Percentiles rank a stretch among this genome's conserved stretches.
phyloP scores from a whole-genome alignment of 108 stramenopile species.

The Skeletonema tropicum region DNA sequence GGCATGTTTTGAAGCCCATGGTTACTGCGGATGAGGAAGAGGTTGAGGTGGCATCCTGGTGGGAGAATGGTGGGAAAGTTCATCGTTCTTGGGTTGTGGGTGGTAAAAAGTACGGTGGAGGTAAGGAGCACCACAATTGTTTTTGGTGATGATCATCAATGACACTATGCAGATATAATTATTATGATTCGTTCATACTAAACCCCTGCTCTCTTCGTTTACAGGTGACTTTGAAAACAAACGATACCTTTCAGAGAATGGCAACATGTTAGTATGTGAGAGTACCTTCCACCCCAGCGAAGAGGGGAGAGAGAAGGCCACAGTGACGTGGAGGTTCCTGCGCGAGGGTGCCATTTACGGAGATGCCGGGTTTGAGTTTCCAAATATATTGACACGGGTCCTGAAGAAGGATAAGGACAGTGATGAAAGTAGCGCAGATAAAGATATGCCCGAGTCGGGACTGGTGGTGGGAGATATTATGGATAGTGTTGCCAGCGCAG shows the following conservation, averaged over 20 bases:
- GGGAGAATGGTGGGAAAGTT: conserved; percentile 72
- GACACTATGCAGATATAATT: neutral
- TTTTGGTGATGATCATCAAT: neutral
- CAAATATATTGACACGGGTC: conserved; percentile 38
- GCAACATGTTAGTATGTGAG: conserved; percentile 70
- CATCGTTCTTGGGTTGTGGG: conserved; percentile 81
- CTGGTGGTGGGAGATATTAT: conserved; percentile 23
- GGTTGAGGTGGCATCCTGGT: conserved; percentile 79
- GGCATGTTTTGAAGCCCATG: conserved; percentile 47
- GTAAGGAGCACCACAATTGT: conserved; percentile 1
- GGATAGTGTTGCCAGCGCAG: conserved; percentile 18
- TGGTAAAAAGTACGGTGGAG: conserved; percentile 74
- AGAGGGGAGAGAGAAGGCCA: conserved; percentile 43
- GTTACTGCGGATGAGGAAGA: conserved; percentile 73
- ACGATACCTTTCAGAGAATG: conserved; percentile 60
- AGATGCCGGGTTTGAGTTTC: conserved; percentile 37
- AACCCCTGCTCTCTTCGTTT: neutral
- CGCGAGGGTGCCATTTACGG: conserved; percentile 51
- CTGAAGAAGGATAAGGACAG: conserved; percentile 16
- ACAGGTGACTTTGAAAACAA: conserved; percentile 67
- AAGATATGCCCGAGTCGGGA: neutral
- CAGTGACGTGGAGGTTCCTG: conserved; percentile 48
- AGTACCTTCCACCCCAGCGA: conserved; percentile 70
- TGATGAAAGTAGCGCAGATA: neutral
- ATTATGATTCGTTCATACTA: neutral